Evolutionary conservation across 495 filamentous ascomycete species (phyloP).

Genomic region (Trichoderma parareesei): DNA sequence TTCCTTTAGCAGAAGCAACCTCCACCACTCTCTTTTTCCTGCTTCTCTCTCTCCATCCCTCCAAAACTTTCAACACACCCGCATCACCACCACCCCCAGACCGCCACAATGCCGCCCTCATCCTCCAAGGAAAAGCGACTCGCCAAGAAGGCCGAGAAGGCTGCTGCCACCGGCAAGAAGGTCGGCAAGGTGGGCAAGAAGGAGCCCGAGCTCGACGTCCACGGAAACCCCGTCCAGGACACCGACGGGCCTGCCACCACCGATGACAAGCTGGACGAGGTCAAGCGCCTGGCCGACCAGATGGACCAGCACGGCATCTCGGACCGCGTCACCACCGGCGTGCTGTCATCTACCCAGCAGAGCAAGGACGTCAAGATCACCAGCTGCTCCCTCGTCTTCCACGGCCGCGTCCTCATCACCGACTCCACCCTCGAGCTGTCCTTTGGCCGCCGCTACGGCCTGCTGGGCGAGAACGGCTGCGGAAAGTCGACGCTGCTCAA

Average conservation of each 20-base stretch:
- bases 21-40: neutral
- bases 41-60: neutral
- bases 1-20: neutral
- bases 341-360: constrained; percentile 72
- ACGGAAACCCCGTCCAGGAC: constrained; percentile 45
- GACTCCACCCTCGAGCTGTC: constrained; percentile 91
- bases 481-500: constrained; percentile 97
- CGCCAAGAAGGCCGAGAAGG: constrained; percentile 59
- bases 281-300: constrained; percentile 66
- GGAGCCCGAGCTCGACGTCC: constrained; percentile 54
- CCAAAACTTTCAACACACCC: neutral
- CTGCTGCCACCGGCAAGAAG: constrained; percentile 67
- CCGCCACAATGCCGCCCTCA: constrained; percentile 70
- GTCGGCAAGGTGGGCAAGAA: constrained; percentile 64
- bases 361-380: constrained; percentile 96
- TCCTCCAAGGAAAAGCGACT: constrained; percentile 96
- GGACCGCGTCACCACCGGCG: constrained; percentile 96
- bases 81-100: constrained; percentile 7
- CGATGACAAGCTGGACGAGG: constrained; percentile 64
- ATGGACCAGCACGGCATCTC: constrained; percentile 94
- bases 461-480: constrained; percentile 97
- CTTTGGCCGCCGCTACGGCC: constrained; percentile 84
- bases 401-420: constrained; percentile 90
- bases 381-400: constrained; percentile 88
- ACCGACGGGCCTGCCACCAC: constrained; percentile 62